Evolutionary conservation across 2,329 filamentous ascomycete genomes (phyloP), one percentile per base, ranked within the genome.

Genomic region (Fusarium pseudocircinatum): DNA sequence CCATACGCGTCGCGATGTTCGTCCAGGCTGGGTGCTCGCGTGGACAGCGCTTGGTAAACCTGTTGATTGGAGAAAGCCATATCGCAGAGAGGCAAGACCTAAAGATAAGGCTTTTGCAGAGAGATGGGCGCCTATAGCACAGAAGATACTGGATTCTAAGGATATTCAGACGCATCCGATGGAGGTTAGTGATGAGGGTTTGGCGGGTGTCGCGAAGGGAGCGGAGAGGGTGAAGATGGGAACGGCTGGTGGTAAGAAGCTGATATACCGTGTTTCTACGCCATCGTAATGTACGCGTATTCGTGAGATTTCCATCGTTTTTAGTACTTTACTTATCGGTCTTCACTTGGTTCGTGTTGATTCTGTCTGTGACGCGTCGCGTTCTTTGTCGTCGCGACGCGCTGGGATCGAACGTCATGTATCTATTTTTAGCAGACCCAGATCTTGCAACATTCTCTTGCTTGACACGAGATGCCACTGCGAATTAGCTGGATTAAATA

Each of bases 1-100:
- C 9, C 75, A 78, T 47, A 77, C 75, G 9, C 73, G 76, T 26
- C 74, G 76, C 34, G 67, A 60, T 26, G 67, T 78, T 26, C 49
- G 57, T 39, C 68, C 76, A 6, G 70, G 72, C 14, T 78, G 74
- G 72, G 66, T 77, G 22, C 68, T 66, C 49, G 65, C 66, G 4
- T 70, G 67, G 46, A 77, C 75, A 32, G 62, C 67, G 20, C 70
- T 70, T 4, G 73, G 69, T 2, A 58, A 69, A 11, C 60, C 57
- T 5, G 67, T 71, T 11, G 67, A 65, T 24, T 71, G 68, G 68
- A 36, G 40, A 30, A 63, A 67, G 10, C 68, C 68, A 9, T 71
- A 71, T 20, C 58, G 67, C 13, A 16, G 59, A 16, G 59, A 61
- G 4, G 59, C 59, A 15, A 53, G 32, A 4, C 59, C 59, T 0